A percentile compares a stretch with the other conserved stretches of the same genome.
Evolutionary conservation across 148 eudicot genomes (phyloP).

Genomic region (Polygonum aviculare): DNA sequence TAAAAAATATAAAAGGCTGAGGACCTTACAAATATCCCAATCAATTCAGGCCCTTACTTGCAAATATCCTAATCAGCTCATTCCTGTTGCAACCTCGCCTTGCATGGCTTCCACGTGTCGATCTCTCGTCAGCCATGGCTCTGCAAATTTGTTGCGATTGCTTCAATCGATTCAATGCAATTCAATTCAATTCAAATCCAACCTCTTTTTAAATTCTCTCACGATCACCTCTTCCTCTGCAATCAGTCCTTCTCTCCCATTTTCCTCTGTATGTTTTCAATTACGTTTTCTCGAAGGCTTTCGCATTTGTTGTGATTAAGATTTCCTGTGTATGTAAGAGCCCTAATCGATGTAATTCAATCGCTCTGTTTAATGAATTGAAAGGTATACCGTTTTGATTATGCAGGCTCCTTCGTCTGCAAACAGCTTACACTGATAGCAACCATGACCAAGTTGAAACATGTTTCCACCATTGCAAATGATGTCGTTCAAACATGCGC

Average conservation of each 20-base stretch:
- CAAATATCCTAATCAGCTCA: not conserved
- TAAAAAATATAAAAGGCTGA: too few species aligned
- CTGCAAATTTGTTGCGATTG: not conserved
- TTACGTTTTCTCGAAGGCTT: not conserved
- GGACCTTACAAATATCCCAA: too few species aligned
- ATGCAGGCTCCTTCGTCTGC: not conserved
- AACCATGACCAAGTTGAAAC: conserved; percentile 32
- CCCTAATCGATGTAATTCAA: not conserved
- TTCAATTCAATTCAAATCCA: not conserved
- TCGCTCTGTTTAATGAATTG: not conserved
- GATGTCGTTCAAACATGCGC: conserved; percentile 56
- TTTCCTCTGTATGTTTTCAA: not conserved
- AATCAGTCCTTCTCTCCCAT: not conserved
- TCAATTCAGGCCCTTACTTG: not conserved
- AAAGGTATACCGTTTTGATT: not conserved
- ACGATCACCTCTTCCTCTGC: conserved; percentile 1
- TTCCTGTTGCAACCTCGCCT: not conserved
- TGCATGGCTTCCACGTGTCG: conserved; percentile 22
- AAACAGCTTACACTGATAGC: not conserved
- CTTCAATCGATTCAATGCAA: not conserved
- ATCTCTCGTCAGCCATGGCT: not conserved
- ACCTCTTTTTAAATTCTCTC: not conserved
- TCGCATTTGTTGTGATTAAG: not conserved
- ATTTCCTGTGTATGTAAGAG: not conserved
- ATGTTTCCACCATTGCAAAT: conserved; percentile 60